Evolutionary conservation across 2,329 filamentous ascomycete species (phyloP).

Genomic region (Leptographium radiaticola): DNA sequence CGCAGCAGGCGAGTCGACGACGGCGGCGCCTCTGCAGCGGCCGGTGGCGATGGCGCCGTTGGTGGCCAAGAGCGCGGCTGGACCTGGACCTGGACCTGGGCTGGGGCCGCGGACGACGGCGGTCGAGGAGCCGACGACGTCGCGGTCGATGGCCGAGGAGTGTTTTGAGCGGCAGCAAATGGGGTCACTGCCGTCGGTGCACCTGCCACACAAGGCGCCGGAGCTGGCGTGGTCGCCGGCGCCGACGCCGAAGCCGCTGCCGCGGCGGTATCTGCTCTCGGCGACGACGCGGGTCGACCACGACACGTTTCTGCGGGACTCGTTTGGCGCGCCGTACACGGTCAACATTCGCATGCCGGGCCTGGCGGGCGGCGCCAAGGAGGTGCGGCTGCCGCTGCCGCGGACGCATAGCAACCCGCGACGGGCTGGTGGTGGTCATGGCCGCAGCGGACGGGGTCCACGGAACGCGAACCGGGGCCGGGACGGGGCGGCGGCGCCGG

Average conservation of each 20-base stretch:
- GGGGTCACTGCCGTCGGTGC: slow-evolving; percentile 60
- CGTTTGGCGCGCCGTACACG: slow-evolving; percentile 23
- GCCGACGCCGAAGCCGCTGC: slow-evolving; percentile 39
- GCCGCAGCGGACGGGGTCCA: slow-evolving; percentile 2
- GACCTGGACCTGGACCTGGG: not conserved
- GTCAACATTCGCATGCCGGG: slow-evolving; percentile 33
- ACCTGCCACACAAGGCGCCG: slow-evolving; percentile 50
- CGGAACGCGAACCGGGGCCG: slow-evolving; percentile 4
- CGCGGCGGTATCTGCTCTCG: slow-evolving; percentile 33
- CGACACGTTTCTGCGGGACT: slow-evolving; percentile 23
- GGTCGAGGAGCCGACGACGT: slow-evolving; percentile 32
- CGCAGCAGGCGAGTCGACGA: not conserved
- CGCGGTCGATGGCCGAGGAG: slow-evolving; percentile 62
- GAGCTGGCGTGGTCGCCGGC: slow-evolving; percentile 51
- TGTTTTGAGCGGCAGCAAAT: slow-evolving; percentile 74
- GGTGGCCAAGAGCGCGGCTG: not conserved
- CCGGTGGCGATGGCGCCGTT: not conserved
- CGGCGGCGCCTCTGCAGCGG: not conserved
- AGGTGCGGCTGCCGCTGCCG: slow-evolving; percentile 19
- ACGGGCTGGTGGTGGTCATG: slow-evolving; percentile 4
- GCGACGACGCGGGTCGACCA: slow-evolving; percentile 25
- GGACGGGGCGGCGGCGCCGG: slow-evolving; percentile 1
- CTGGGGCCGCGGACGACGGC: slow-evolving; percentile 17
- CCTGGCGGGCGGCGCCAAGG: slow-evolving; percentile 22
- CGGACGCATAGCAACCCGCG: slow-evolving; percentile 12